Conservation (phyloP, 768 basidiomycete species). For the Xerocomus spinulosus region DNA sequence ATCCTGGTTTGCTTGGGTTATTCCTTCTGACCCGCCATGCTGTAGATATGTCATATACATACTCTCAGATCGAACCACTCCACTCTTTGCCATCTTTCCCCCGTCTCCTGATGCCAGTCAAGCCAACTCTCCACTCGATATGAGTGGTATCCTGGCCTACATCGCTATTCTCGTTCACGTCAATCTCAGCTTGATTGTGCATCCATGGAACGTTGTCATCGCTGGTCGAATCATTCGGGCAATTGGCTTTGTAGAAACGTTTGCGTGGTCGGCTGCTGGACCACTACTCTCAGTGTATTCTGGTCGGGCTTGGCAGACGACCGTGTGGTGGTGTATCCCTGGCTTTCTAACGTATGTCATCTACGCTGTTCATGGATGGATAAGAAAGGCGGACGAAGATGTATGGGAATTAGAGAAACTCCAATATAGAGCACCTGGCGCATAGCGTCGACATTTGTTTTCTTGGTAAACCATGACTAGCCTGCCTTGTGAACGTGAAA, state of each 20-base stretch:
- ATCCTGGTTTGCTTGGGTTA: background rate
- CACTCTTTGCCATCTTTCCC: slow-evolving; percentile 44
- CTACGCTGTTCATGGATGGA: slow-evolving; percentile 43
- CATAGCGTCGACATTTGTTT: slow-evolving; percentile 28
- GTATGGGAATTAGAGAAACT: slow-evolving; percentile 49
- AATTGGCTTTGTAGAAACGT: slow-evolving; percentile 29
- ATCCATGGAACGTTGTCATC: slow-evolving; percentile 32
- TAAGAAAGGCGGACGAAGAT: slow-evolving; percentile 41
- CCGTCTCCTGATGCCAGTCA: slow-evolving; percentile 9
- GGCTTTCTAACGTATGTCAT: slow-evolving; percentile 40
- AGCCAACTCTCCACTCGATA: slow-evolving; percentile 36
- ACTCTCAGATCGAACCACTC: slow-evolving; percentile 42
- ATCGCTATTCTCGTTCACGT: slow-evolving; percentile 48
- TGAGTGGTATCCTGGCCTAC: slow-evolving; percentile 42
- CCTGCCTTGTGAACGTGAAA: too few relatives aligned
- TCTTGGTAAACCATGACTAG: too few relatives aligned
- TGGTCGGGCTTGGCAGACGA: slow-evolving; percentile 48
- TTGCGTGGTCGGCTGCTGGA: slow-evolving; percentile 42
- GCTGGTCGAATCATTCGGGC: slow-evolving; percentile 26
- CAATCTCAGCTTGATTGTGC: slow-evolving; percentile 43
- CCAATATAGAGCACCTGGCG: slow-evolving; percentile 53
- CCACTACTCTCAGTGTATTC: slow-evolving; percentile 48
- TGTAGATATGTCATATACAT: slow-evolving; percentile 48
- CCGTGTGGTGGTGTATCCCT: slow-evolving; percentile 50
- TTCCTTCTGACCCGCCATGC: slow-evolving; percentile 7